phyloP scores from a whole-genome alignment of 164 flowering plant species.

The Magnolia sinica region DNA sequence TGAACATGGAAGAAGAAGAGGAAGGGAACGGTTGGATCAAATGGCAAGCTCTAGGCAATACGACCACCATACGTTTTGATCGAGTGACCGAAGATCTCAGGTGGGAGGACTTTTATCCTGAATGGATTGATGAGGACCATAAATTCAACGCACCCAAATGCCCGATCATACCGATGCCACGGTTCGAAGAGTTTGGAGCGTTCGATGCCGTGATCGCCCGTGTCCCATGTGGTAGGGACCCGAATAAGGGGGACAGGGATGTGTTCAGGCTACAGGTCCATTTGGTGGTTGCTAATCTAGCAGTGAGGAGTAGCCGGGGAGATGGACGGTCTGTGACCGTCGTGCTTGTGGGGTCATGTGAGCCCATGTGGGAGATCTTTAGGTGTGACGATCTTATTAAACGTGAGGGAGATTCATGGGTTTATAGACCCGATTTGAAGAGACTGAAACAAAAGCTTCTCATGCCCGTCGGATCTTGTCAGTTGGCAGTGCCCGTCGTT shows the following conservation, averaged over 20 bases:
- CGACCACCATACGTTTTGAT: conserved; percentile 37
- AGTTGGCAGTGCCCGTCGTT: conserved; percentile 39
- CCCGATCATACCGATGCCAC: conserved; percentile 70
- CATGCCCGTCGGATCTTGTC: conserved; percentile 65
- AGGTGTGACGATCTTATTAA: conserved; percentile 62
- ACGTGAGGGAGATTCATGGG: conserved; percentile 35
- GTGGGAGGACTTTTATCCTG: conserved; percentile 69
- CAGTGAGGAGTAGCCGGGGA: conserved; percentile 30
- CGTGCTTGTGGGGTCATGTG: conserved; percentile 57
- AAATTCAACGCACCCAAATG: conserved; percentile 33
- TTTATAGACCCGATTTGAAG: conserved; percentile 52
- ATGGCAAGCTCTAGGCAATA: conserved; percentile 11
- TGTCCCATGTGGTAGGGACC: conserved; percentile 39
- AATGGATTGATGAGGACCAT: conserved; percentile 65
- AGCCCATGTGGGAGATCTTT: conserved; percentile 73
- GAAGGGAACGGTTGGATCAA: neutral
- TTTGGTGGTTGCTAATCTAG: conserved; percentile 63
- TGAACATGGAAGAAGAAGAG: conserved; percentile 27
- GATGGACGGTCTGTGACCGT: conserved; percentile 30
- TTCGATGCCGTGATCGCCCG: conserved; percentile 60
- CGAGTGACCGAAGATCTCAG: conserved; percentile 22
- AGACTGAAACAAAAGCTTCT: conserved; percentile 46
- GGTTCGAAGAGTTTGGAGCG: conserved; percentile 25
- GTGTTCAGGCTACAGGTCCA: conserved; percentile 66
- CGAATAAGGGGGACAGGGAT: conserved; percentile 44